Base-by-base conservation (phyloP, 179 eudicot species). In the Silene noctiflora region DNA sequence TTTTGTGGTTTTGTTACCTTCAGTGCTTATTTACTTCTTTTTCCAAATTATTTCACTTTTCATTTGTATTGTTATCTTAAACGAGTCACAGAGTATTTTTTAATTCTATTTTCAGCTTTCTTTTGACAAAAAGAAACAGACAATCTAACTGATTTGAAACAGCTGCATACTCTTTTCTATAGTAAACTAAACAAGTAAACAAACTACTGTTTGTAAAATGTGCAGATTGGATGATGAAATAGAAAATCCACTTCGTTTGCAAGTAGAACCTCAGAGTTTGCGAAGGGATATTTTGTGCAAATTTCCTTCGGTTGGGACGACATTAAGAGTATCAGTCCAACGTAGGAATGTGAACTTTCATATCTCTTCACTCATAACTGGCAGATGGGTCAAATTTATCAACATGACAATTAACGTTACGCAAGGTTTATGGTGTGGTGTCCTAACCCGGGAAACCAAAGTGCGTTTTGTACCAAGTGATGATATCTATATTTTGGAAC, bases 241-340 rank as follows among this genome's bases (percentile, higher is more conserved):
- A 72, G 85, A 81, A 59, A 77, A 79, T 64, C 90, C 94, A 51
- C 87, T 90, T 75, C 91, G 86, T 24, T 76, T 93, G 62, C 88
- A 78, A 20, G 71, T 90, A 78, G 97, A 91, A 80, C 73, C 83
- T 61, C 82, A 80, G 77, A 81, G 83, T 66, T 85, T 95, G 82
- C 59, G 85, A 76, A 88, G 91, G 87, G 93, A 89, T 67, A 72
- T 80, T 46, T 66, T 90, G 72, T 86, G 88, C 78, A 77, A 72
- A 60, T 90, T 95, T 72, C 98, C 96, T 20, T 51, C 87, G 51
- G 82, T 87, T 73, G 99, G 99, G 72, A 91, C 97, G 42, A 86
- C 91, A 46, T 82, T 95, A 76, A 88, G 97, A 77, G 85, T 93
- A 68, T 73, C 66, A 16, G 82, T 83, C 76, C 82, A 82, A 72